Conservation (phyloP, 2,329 filamentous ascomycete species). For the Xylariaceae sp. region DNA sequence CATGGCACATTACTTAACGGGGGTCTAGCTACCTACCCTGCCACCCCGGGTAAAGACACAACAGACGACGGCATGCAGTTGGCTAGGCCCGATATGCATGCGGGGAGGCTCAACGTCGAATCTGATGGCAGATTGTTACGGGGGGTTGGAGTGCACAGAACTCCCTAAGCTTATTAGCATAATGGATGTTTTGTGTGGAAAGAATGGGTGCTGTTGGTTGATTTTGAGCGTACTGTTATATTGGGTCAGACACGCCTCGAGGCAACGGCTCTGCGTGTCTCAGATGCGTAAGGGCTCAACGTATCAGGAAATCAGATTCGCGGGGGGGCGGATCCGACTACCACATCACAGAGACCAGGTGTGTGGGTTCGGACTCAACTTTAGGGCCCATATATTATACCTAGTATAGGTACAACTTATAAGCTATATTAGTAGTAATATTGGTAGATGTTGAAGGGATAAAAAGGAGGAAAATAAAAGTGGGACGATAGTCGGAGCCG, state of each 20-base stretch:
- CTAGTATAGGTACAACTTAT: background rate
- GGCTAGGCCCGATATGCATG: slow-evolving; percentile 13
- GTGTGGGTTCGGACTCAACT: slow-evolving; percentile 3
- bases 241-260: slow-evolving; percentile 1
- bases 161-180: slow-evolving; percentile 1
- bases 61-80: slow-evolving; percentile 6
- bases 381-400: too few species aligned
- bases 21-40: background rate
- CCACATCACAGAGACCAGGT: slow-evolving; percentile 4
- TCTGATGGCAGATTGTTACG: background rate
- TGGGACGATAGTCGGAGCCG: too few species aligned
- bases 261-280: slow-evolving; percentile 8
- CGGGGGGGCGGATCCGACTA: background rate
- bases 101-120: slow-evolving; percentile 12
- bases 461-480: too few species aligned
- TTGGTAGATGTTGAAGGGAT: too few species aligned
- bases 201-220: too few species aligned
- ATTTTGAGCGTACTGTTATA: too few species aligned
- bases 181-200: too few species aligned
- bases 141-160: slow-evolving; percentile 3
- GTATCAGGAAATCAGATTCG: slow-evolving; percentile 13
- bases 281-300: slow-evolving; percentile 9
- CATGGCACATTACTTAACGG: slow-evolving; percentile 1
- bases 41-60: background rate
- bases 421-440: background rate